Percentiles rank a stretch among this genome's conserved stretches.
Evolutionary conservation across 345 rosid genomes (phyloP).

Genomic region (Anastatica hierochuntica): DNA sequence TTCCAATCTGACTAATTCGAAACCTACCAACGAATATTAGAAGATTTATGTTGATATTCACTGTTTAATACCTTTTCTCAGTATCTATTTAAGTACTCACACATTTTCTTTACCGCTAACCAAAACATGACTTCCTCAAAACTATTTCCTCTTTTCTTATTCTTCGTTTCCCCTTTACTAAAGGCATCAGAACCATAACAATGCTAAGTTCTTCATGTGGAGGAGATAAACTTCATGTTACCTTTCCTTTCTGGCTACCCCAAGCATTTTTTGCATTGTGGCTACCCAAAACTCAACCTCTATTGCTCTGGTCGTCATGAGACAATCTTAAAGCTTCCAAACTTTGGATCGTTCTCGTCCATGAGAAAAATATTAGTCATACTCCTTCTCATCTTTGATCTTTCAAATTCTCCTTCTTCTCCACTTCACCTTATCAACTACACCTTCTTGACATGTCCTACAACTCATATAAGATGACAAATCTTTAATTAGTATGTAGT

Average conservation of each 20-base stretch:
- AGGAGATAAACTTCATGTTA: constrained; percentile 18
- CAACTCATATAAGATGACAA: too few relatives aligned
- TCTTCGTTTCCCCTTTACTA: constrained; percentile 26
- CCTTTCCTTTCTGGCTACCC: constrained; percentile 46
- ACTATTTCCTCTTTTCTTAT: too few relatives aligned
- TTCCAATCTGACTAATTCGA: too few relatives aligned
- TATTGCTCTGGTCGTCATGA: constrained; percentile 21
- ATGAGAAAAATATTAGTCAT: constrained; percentile 29
- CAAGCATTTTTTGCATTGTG: constrained; percentile 30
- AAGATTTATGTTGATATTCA: too few relatives aligned
- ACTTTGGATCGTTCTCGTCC: constrained; percentile 43
- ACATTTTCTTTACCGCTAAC: neutral
- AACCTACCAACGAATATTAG: too few relatives aligned
- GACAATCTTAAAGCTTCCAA: constrained; percentile 35
- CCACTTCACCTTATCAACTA: too few relatives aligned
- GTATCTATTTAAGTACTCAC: neutral
- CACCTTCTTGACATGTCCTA: too few relatives aligned
- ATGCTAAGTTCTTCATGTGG: constrained; percentile 35
- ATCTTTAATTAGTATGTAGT: too few relatives aligned
- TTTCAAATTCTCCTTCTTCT: too few relatives aligned
- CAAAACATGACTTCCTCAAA: too few relatives aligned
- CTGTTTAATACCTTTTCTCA: neutral
- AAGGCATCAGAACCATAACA: constrained; percentile 4
- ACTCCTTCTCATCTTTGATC: too few relatives aligned
- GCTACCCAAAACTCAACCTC: constrained; percentile 44